Evolutionary conservation across 139 green algal species (phyloP), one percentile per base, ranked within the genome.

Genomic region (Picochlorum sp.): DNA sequence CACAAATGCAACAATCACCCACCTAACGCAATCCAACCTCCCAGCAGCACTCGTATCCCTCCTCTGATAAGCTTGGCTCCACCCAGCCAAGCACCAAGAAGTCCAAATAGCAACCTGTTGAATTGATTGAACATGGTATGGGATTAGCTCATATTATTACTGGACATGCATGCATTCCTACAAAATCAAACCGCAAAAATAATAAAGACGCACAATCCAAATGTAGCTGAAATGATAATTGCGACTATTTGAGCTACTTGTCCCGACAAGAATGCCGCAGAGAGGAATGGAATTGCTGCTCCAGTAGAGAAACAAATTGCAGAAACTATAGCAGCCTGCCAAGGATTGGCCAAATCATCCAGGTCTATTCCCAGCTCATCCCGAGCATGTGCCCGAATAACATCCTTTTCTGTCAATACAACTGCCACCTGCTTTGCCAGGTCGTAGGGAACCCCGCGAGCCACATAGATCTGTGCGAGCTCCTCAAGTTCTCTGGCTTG

Each of bases 281-380:
- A 52, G 26, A 89, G 56, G 44, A 93, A 67, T 12, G 85, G 86
- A 29, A 94, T 64, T 3, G 55, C 52, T n/a, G 67, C 85, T 2
- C 83, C 85, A 7, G 76, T 13, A 7, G 57, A 59, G 59, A 90
- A 89, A 33, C 72, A 79, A 12, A 74, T 20, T 7, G 75, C 69
- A 2, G 77, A 88, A 12, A 76, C 67, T 0, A 81, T 20, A 5
- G 77, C 69, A 6, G 82, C 82, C 59, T 83, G 84, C 30, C 76
- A 50, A 3, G 88, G 88, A 60, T 90, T 90, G 20, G 83, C 70
- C 29, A 93, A 64, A 20, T 91, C 75, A 55, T 95, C 87, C 6
- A 95, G 49, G 58, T 95, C 87, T 35, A 95, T 95, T 47, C 88
- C 88, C 45, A 95, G 73, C 74, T 95, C 86, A 47, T 95, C 86